These are phyloP conservation scores for Chamaenerion angustifolium DNA, from an alignment of 345 rosid genomes.

Conservation along the genomic window DNA sequence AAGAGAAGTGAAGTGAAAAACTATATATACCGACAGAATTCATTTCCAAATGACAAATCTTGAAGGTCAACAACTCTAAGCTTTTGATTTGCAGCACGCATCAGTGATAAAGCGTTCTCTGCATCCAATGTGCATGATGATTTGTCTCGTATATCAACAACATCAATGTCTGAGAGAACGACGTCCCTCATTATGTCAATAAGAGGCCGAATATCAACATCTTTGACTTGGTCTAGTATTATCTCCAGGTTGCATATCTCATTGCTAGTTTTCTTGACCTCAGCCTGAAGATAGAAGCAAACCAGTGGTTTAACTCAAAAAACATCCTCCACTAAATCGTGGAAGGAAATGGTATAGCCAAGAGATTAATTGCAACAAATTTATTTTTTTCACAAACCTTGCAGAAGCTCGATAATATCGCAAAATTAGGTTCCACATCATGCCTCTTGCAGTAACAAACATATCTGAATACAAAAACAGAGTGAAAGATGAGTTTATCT, in stretches of 20 bases:
- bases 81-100: constrained; percentile 39
- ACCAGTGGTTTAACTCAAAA: neutral
- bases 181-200: constrained; percentile 46
- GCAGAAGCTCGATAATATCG: constrained; percentile 42
- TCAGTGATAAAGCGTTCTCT: constrained; percentile 46
- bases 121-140: constrained; percentile 41
- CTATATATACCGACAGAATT: constrained; percentile 44
- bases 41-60: constrained; percentile 44
- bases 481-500: neutral
- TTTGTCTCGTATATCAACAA: constrained; percentile 42
- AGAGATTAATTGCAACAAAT: neutral
- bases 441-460: constrained; percentile 43
- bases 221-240: constrained; percentile 42
- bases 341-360: neutral
- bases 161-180: constrained; percentile 52
- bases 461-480: constrained; percentile 33
- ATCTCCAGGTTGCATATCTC: constrained; percentile 44
- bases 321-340: neutral
- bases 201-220: constrained; percentile 55
- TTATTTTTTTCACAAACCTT: constrained; percentile 34
- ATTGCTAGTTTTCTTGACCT: constrained; percentile 34
- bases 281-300: constrained; percentile 31
- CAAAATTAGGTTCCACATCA: constrained; percentile 36
- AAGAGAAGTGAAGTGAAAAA: neutral
- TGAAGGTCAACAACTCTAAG: constrained; percentile 53